A percentile compares a stretch with the other conserved stretches of the same genome.
These are phyloP conservation scores for Clonostachys chloroleuca DNA, from an alignment of 2,329 filamentous ascomycete genomes.

Conservation along the genomic window DNA sequence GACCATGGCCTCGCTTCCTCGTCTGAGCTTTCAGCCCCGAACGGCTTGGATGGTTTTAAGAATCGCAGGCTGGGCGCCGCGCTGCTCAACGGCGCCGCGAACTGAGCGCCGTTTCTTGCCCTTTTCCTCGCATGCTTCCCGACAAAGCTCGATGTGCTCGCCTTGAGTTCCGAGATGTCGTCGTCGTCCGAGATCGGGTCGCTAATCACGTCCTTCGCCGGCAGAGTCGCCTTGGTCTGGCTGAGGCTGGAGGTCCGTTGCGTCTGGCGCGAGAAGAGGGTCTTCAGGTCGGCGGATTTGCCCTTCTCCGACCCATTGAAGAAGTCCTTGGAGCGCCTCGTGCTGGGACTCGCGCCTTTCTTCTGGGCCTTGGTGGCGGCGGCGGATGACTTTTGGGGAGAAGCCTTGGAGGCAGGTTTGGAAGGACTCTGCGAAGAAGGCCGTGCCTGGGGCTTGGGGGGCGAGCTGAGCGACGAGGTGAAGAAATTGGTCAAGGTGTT, in stretches of 20 bases:
- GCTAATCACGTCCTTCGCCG: constrained; percentile 44
- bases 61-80: constrained; percentile 45
- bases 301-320: constrained; percentile 42
- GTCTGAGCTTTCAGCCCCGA: constrained; percentile 19
- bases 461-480: constrained; percentile 43
- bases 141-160: constrained; percentile 48
- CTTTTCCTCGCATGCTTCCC: constrained; percentile 52
- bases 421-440: constrained; percentile 35
- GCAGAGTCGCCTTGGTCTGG: constrained; percentile 17
- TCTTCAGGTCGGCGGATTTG: constrained; percentile 51
- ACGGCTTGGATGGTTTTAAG: constrained; percentile 33
- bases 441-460: constrained; percentile 18
- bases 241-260: constrained; percentile 24
- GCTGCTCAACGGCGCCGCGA: constrained; percentile 8
- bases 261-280: constrained; percentile 58
- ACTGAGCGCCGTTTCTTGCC: constrained; percentile 28
- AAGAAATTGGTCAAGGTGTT: constrained; percentile 50
- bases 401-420: constrained; percentile 18
- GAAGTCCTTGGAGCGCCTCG: constrained; percentile 31
- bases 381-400: neutral
- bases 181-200: constrained; percentile 57
- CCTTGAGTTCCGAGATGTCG: constrained; percentile 45
- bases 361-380: constrained; percentile 2
- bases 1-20: constrained; percentile 76
- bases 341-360: constrained; percentile 22